Evolutionary conservation across 345 rosid genomes (phyloP), one percentile per base, ranked within the genome.

Genomic region (Ceriops tagal): DNA sequence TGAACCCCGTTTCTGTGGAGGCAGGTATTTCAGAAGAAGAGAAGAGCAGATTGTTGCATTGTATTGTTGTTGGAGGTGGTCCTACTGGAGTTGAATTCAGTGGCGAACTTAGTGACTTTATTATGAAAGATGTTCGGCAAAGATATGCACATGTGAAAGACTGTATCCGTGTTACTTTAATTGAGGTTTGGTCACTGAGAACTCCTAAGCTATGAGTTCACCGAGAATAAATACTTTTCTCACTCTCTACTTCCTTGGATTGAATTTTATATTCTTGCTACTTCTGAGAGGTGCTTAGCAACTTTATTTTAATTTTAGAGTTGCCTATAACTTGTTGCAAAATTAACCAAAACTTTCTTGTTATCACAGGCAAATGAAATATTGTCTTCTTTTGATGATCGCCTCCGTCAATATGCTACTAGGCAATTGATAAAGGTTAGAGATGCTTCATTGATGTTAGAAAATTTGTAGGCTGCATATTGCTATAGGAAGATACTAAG

Each of bases 61-160:
- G 96, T 72, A 96, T 95, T 70, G 97, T 95, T 55, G 99, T 95
- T 5, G 99, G 99, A 77, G 99, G 96, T 70, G 97, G 97, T 65
- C 97, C 99, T 2, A 95, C 99, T 0, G 97, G 99, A 34, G 97
- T 95, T 32, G 99, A 92, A 85, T 95, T 95, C 77, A 95, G 98
- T 30, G 99, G 99, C 56, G 97, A 95, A 71, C 85, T 92, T 39
- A 90, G 99, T 79, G 99, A 95, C 73, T 95, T 95, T 71, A 92
- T 95, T 58, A 83, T 61, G 82, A 88, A 62, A 70, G 99, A 95
- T 82, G 99, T 90, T 82, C 92, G 73, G 53, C 85, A 95, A 76
- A 77, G 92, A 86, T 90, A 95, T 64, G 78, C 89, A 6, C 96
- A 95, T 65, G 97, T 95, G 26, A 86, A 95, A 75, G 81, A 92